Evolutionary conservation across 1,139 yeast species (phyloP), one percentile per base, ranked within the genome.

Genomic region (Hyphopichia wangnamkhiaoensis): DNA sequence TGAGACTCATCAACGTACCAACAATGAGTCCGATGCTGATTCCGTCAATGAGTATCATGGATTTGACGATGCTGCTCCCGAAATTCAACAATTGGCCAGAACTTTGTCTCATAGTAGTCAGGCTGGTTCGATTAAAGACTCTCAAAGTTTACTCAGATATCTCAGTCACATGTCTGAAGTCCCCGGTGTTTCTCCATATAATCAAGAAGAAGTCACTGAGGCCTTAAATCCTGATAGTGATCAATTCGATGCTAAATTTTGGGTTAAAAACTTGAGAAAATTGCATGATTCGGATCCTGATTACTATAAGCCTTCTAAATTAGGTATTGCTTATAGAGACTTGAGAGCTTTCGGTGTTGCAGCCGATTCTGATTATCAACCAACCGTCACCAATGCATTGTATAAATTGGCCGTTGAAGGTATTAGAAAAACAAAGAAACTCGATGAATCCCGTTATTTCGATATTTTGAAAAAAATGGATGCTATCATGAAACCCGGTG

Each of bases 361-460:
- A 9, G 71, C 84, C 4, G 94, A 84, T 53, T 76, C 90, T 2
- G 93, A 86, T 53, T 89, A 84, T 61, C 95, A 87, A 60, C 68
- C 84, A 18, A 87, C 90, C 1, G 82, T 85, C 9, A 53, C 73
- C 17, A 87, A 84, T 53, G 66, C 73, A 12, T 62, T 69, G 24
- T 58, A 40, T 29, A 65, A 64, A 42, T 38, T 39, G 12, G 43
- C 48, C 6, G 35, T 34, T 6, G 58, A 58, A 29, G 46, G 47
- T 3, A 28, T 50, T n/a, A 40, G 40, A 24, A 31, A 23, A 6
- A 25, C 46, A 8, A 31, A 38, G 20, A 47, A 47, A 19, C 44
- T 40, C 16, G 53, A 54, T 34, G 49, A 46, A 18, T 40, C 48
- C 8, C 41, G 50, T 42, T 51, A 48, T 23, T 61, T 61, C 42